Base-by-base conservation (phyloP, 1,284 basidiomycete genomes). In the Pyrrhoderma noxium region DNA sequence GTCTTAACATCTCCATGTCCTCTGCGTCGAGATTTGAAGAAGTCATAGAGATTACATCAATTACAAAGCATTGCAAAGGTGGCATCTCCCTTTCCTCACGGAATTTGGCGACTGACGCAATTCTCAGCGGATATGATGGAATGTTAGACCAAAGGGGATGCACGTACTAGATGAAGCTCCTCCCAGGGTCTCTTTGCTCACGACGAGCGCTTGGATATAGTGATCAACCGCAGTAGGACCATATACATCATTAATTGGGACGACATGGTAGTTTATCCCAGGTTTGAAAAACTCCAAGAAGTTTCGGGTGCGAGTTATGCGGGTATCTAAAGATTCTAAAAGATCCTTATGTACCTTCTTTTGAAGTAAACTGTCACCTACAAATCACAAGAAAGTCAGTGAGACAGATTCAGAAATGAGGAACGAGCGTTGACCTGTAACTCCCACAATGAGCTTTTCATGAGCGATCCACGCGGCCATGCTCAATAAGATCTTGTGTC, bases 401-500 rank as follows among this genome's bases (percentile, higher is more conserved):
- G 5, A 56, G 45, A 37, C 44, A 47, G 37, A 36, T 41, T 9
- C 16, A 49, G 38, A 25, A 43, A 46, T 40, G 53, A 56, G 35
- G 52, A 40, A 27, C 40, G 37, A 42, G 11, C 47, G 49, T 57
- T 58, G 55, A 87, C 89, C 85, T 47, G 89, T 89, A 35, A 99
- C 73, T 3, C 96, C 96, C 50, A 96, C 82, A 57, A 99, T 90
- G 61, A 99, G 69, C 65, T 90, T 92, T 57, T 76, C 67, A 43
- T 70, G 67, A 0, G 92, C 76, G 53, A 97, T 80, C 74, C 89
- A 92, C 1, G 88, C 82, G 7, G 82, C 85, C 80, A 96, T 92
- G 60, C 90, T 90, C 3, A 99, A 77, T 35, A 99, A 77, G 54
- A 99, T 94, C 70, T 98, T 98, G 74, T 99, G 95, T 0, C 95